phyloP scores from a whole-genome alignment of 345 rosid species.

The Abelmoschus esculentus region DNA sequence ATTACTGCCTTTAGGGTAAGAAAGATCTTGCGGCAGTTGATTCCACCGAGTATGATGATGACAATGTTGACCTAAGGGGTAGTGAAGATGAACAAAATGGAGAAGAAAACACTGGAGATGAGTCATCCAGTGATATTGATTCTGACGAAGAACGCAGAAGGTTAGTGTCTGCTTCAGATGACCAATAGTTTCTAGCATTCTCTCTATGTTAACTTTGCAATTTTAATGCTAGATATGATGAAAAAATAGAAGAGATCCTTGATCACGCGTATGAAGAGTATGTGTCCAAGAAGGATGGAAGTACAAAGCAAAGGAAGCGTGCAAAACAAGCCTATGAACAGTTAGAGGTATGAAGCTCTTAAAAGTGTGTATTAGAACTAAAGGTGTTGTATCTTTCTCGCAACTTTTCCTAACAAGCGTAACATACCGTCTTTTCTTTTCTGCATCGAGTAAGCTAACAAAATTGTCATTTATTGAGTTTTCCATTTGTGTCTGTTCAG shows the following conservation, averaged over 20 bases:
- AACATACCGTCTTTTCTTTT: not conserved
- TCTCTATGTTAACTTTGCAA: slow-evolving; percentile 1
- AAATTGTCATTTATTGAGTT: not conserved
- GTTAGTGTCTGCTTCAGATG: not conserved
- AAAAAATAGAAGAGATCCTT: slow-evolving; percentile 63
- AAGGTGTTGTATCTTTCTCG: not conserved
- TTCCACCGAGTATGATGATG: slow-evolving; percentile 47
- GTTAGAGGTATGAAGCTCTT: slow-evolving; percentile 44
- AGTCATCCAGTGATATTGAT: slow-evolving; percentile 55
- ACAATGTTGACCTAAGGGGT: slow-evolving; percentile 27
- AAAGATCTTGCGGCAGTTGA: slow-evolving; percentile 75
- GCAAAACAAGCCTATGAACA: slow-evolving; percentile 61
- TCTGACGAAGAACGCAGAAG: slow-evolving; percentile 30
- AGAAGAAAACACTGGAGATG: slow-evolving; percentile 27
- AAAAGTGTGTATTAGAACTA: not conserved
- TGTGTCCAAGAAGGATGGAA: slow-evolving; percentile 62
- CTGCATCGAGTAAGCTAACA: not conserved
- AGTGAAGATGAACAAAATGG: slow-evolving; percentile 46
- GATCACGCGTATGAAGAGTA: slow-evolving; percentile 72
- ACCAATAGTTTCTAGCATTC: not conserved
- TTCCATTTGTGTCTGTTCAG: slow-evolving; percentile 28
- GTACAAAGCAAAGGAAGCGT: slow-evolving; percentile 71
- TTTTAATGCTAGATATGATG: slow-evolving; percentile 54
- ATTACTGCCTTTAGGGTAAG: slow-evolving; percentile 50
- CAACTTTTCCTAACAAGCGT: not conserved